Evolutionary conservation across 2,329 filamentous ascomycete genomes (phyloP), one percentile per base, ranked within the genome.

Genomic region (Setomelanomma holmii): DNA sequence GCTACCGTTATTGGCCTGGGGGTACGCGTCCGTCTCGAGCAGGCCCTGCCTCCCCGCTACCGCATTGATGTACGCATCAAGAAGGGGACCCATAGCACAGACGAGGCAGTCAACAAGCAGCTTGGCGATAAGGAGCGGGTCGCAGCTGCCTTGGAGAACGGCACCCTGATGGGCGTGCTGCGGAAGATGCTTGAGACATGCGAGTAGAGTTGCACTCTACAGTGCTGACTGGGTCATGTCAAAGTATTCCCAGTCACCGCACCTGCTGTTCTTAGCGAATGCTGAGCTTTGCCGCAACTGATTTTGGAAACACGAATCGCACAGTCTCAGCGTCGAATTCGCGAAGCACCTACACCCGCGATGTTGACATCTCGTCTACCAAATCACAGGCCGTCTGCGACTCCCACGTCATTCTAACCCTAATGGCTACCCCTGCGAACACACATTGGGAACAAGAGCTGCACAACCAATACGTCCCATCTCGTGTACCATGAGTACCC

Each of bases 81-180:
- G 76, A 89, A 96, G 76, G 93, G 93, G 56, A 95, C 92, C n/a
- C 95, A 98, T 74, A 91, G 87, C 60, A 96, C 96, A 55, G 93
- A 91, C 40, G 92, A 96, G 58, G 92, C 96, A 73, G 92, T 97
- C 45, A 97, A 96, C 78, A 97, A 97, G 81, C 95, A 99, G 77
- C 80, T 99, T 38, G 90, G 87, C 27, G 95, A 99, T 78, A 99
- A 98, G 80, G 95, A 99, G 79, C 83, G 95, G 55, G 95, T 99
- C 39, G 93, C 93, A 1, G 95, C 95, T 8, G 95, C 95, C 5
- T 79, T 97, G 64, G 95, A 98, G 76, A 99, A 99, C 72, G 90
- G 90, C 50, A 96, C 90, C 1, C 79, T 99, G 54, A 91, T 91
- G 81, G 87, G 87, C 35, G 90, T 97, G 24, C 82, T 99, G 58